A percentile compares a stretch with the other conserved stretches of the same genome.
phyloP scores from a whole-genome alignment of 495 filamentous ascomycete genomes.

The Neurospora sp. region DNA sequence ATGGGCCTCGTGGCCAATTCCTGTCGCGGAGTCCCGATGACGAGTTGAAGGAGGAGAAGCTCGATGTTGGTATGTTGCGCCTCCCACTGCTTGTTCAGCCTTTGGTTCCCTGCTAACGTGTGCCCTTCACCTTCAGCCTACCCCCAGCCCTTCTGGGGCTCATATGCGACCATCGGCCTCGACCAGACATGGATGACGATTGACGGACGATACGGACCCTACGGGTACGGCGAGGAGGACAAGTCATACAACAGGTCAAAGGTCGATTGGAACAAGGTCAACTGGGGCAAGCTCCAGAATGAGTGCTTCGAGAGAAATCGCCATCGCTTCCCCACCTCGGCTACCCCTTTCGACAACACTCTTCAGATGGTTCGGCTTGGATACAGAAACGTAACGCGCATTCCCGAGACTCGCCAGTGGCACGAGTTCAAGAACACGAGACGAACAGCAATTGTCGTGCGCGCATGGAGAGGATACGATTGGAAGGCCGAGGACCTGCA shows the following conservation, averaged over 20 bases:
- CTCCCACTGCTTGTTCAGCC: not conserved
- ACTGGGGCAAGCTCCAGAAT: constrained; percentile 68
- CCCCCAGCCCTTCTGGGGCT: constrained; percentile 19
- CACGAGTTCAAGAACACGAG: constrained; percentile 19
- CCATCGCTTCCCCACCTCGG: constrained; percentile 42
- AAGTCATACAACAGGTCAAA: constrained; percentile 28
- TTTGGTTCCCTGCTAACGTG: constrained; percentile 7
- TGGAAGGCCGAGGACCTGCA: constrained; percentile 31
- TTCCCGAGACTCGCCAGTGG: constrained; percentile 21
- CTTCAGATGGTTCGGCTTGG: constrained; percentile 15
- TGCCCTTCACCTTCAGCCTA: constrained; percentile 9
- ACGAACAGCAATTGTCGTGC: constrained; percentile 31
- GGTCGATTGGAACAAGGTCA: constrained; percentile 62
- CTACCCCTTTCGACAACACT: constrained; percentile 12
- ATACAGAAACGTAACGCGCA: constrained; percentile 10
- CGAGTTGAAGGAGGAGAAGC: constrained; percentile 11
- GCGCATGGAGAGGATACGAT: constrained; percentile 33
- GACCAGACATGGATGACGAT: constrained; percentile 18
- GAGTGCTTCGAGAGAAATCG: constrained; percentile 57
- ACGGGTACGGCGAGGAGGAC: constrained; percentile 20
- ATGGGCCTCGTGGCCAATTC: constrained; percentile 19
- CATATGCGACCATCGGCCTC: constrained; percentile 20
- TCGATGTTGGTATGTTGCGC: constrained; percentile 14
- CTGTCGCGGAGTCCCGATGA: constrained; percentile 22
- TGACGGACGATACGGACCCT: constrained; percentile 21